Conservation (phyloP, 805 yeast species). For the Lachancea thermotolerans region DNA sequence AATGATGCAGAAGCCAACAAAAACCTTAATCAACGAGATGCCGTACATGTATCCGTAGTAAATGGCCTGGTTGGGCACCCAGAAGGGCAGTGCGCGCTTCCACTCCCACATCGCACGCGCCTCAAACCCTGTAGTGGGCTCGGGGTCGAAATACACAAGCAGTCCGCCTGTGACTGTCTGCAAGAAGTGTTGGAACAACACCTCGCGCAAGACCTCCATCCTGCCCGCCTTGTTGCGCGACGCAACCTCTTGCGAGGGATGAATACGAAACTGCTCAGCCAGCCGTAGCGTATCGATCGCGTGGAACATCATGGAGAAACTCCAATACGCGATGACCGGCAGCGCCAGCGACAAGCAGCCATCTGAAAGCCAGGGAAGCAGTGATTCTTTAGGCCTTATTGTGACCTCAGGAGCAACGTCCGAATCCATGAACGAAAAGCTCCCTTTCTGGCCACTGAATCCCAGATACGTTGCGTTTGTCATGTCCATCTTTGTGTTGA, state of each 20-base stretch:
- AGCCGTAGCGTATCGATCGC: slow-evolving; percentile 64
- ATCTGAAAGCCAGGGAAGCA: slow-evolving; percentile 62
- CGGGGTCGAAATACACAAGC: slow-evolving; percentile 51
- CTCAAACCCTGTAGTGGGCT: slow-evolving; percentile 48
- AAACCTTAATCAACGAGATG: slow-evolving; percentile 49
- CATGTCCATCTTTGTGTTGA: background rate
- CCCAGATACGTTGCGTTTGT: background rate
- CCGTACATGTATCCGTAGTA: slow-evolving; percentile 56
- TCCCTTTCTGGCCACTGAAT: slow-evolving; percentile 5
- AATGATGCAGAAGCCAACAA: slow-evolving; percentile 61
- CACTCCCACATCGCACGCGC: slow-evolving; percentile 40
- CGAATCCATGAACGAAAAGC: slow-evolving; percentile 20
- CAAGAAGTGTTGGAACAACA: slow-evolving; percentile 73
- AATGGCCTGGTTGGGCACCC: slow-evolving; percentile 43
- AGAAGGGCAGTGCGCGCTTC: slow-evolving; percentile 28
- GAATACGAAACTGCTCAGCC: slow-evolving; percentile 81
- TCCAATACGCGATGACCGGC: slow-evolving; percentile 85
- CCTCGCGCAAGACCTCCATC: slow-evolving; percentile 70
- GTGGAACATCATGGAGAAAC: slow-evolving; percentile 65
- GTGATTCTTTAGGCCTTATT: slow-evolving; percentile 32
- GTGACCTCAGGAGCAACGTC: slow-evolving; percentile 26
- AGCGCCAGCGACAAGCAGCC: slow-evolving; percentile 60
- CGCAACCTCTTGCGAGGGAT: slow-evolving; percentile 80
- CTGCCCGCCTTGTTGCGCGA: slow-evolving; percentile 69
- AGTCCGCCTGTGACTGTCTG: slow-evolving; percentile 67